phyloP scores from a whole-genome alignment of 768 basidiomycete genomes.

The Solioccasus polychromus region DNA sequence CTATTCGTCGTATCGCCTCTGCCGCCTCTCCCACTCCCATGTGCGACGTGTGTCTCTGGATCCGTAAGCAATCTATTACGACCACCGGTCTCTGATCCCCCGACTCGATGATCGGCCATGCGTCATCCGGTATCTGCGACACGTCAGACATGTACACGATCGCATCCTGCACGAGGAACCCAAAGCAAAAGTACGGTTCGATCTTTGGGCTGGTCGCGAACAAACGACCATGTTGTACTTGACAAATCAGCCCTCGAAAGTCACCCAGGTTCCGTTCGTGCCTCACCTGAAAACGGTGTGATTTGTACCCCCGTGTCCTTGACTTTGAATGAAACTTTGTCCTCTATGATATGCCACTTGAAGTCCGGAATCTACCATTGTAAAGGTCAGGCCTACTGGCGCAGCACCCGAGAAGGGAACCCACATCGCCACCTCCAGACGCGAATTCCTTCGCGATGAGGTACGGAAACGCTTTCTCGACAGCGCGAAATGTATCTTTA shows the following conservation, averaged over 20 bases:
- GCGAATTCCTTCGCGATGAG: constrained; percentile 72
- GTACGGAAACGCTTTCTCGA: constrained; percentile 78
- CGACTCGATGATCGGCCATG: constrained; percentile 51
- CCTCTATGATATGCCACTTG: constrained; percentile 77
- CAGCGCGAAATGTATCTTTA: constrained; percentile 58
- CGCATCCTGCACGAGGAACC: constrained; percentile 63
- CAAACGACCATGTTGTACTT: constrained; percentile 74
- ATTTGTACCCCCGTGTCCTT: constrained; percentile 58
- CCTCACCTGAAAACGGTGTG: constrained; percentile 64
- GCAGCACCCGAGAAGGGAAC: constrained; percentile 15
- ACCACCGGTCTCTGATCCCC: constrained; percentile 44
- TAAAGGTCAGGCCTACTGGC: constrained; percentile 2
- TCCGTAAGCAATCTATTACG: constrained; percentile 74
- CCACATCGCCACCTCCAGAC: constrained; percentile 77
- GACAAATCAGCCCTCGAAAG: neutral
- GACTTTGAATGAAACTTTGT: constrained; percentile 66
- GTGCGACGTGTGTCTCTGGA: constrained; percentile 71
- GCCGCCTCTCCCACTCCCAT: constrained; percentile 70
- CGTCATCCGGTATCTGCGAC: constrained; percentile 71
- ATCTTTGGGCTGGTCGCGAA: constrained; percentile 44
- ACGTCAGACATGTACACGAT: constrained; percentile 83
- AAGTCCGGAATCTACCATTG: constrained; percentile 70
- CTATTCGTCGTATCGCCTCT: constrained; percentile 50
- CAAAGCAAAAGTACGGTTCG: constrained; percentile 63
- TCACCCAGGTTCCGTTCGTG: neutral